Percentiles rank a stretch among this genome's conserved stretches.
Conservation (phyloP, 2,329 filamentous ascomycete genomes). For the Cladosporium oxysporum region DNA sequence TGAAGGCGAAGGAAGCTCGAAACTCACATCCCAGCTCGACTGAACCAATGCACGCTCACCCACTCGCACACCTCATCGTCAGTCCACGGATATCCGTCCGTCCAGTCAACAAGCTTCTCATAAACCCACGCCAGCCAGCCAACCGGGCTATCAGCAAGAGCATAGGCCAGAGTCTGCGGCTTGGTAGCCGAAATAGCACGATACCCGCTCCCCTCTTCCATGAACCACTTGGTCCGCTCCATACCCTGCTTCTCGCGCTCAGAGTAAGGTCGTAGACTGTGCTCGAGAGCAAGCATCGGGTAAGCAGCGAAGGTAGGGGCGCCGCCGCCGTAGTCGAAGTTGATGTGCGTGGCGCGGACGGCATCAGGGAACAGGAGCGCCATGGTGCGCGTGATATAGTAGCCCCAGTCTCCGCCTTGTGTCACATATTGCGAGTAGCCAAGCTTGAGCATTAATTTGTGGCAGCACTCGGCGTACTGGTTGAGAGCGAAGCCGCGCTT, state of each 20-base stretch:
- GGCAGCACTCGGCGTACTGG: slow-evolving; percentile 40
- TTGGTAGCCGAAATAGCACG: slow-evolving; percentile 16
- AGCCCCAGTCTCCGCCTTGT: slow-evolving; percentile 72
- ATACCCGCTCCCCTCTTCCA: slow-evolving; percentile 56
- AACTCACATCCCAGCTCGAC: slow-evolving; percentile 14
- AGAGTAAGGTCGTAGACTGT: slow-evolving; percentile 54
- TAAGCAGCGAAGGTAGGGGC: slow-evolving; percentile 51
- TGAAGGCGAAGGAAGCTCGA: not conserved
- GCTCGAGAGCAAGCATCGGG: slow-evolving; percentile 57
- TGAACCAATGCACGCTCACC: slow-evolving; percentile 20
- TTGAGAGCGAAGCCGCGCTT: slow-evolving; percentile 29
- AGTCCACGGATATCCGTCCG: slow-evolving; percentile 17
- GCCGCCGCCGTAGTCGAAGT: slow-evolving; percentile 51
- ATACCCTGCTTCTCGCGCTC: slow-evolving; percentile 52
- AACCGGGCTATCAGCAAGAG: slow-evolving; percentile 66
- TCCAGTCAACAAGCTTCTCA: slow-evolving; percentile 46
- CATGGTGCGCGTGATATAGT: slow-evolving; percentile 62
- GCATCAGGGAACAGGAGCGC: slow-evolving; percentile 56
- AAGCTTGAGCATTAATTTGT: slow-evolving; percentile 69
- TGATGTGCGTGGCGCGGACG: slow-evolving; percentile 62
- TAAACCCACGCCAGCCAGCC: slow-evolving; percentile 74
- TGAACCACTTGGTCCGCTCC: slow-evolving; percentile 57
- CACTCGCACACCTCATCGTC: slow-evolving; percentile 18
- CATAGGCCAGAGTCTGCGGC: slow-evolving; percentile 70
- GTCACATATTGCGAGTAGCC: slow-evolving; percentile 62